These are phyloP conservation scores for Botrytis paeoniae DNA, from an alignment of 2,329 filamentous ascomycete genomes.

Conservation along the genomic window DNA sequence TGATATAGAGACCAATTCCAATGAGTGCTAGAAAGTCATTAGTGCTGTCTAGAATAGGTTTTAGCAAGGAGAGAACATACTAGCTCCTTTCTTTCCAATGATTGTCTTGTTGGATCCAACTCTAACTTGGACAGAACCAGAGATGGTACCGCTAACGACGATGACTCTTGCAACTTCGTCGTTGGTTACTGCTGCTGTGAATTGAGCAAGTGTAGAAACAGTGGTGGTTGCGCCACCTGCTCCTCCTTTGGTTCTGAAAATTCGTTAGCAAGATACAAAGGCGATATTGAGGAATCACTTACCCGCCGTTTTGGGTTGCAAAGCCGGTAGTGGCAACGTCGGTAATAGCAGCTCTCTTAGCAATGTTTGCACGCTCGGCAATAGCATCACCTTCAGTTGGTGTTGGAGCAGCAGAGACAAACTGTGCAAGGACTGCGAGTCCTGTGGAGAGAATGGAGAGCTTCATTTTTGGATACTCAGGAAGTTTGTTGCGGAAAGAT, in stretches of 20 bases:
- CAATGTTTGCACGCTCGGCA: slow-evolving; percentile 22
- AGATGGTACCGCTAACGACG: slow-evolving; percentile 43
- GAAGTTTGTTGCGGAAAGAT: neutral
- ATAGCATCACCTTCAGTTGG: slow-evolving; percentile 41
- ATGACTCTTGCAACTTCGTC: slow-evolving; percentile 46
- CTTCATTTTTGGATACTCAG: slow-evolving; percentile 44
- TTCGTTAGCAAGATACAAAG: neutral
- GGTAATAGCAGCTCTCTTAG: slow-evolving; percentile 46
- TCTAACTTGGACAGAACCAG: slow-evolving; percentile 24
- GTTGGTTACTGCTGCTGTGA: slow-evolving; percentile 14
- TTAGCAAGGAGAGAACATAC: slow-evolving; percentile 15
- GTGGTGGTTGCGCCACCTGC: slow-evolving; percentile 45
- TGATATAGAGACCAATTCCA: slow-evolving; percentile 48
- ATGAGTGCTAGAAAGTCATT: slow-evolving; percentile 38
- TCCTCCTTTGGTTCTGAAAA: slow-evolving; percentile 45
- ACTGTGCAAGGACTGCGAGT: slow-evolving; percentile 42
- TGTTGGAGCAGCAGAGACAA: slow-evolving; percentile 46
- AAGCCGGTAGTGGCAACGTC: slow-evolving; percentile 42
- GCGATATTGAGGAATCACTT: neutral
- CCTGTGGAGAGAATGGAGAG: slow-evolving; percentile 46
- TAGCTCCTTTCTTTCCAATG: slow-evolving; percentile 38
- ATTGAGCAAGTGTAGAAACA: slow-evolving; percentile 43
- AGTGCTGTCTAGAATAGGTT: neutral
- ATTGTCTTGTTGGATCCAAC: slow-evolving; percentile 46
- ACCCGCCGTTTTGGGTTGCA: slow-evolving; percentile 43